phyloP scores from a whole-genome alignment of 163 green algal species.

The Coccomyxa subellipsoidea region DNA sequence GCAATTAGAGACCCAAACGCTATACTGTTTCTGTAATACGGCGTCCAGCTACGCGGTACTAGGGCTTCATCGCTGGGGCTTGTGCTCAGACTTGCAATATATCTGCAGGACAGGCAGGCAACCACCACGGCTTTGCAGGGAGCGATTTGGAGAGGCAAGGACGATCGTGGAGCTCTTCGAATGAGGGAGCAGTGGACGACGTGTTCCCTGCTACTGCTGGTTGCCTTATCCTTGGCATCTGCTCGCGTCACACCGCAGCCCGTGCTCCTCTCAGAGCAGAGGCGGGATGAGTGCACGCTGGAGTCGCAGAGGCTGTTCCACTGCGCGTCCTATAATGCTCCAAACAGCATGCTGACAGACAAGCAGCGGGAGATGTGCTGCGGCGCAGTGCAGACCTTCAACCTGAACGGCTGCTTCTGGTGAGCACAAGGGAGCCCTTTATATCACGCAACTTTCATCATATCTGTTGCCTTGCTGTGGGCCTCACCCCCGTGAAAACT shows the following conservation, averaged over 20 bases:
- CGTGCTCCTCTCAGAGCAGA: not conserved
- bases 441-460: too few relatives aligned
- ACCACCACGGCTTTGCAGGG: too few relatives aligned
- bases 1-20: too few relatives aligned
- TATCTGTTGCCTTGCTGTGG: not conserved
- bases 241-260: not conserved
- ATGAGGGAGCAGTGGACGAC: conserved; percentile 3
- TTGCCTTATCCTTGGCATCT: not conserved
- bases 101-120: too few relatives aligned
- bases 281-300: not conserved
- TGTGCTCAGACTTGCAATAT: too few relatives aligned
- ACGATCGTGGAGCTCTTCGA: not conserved
- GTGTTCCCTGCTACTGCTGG: not conserved
- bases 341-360: conserved; percentile 3
- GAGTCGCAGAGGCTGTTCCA: conserved; percentile 3
- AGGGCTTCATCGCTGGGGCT: not conserved
- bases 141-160: too few relatives aligned
- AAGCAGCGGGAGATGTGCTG: conserved; percentile 6
- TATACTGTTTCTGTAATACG: too few relatives aligned
- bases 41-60: not conserved
- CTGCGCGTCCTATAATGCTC: not conserved
- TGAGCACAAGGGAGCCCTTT: not conserved
- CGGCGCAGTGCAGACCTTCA: not conserved
- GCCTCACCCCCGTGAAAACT: too few relatives aligned
- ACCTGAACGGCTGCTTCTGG: conserved; percentile 13